Conservation (phyloP, 2,329 filamentous ascomycete species). For the Colletotrichum paranaense region DNA sequence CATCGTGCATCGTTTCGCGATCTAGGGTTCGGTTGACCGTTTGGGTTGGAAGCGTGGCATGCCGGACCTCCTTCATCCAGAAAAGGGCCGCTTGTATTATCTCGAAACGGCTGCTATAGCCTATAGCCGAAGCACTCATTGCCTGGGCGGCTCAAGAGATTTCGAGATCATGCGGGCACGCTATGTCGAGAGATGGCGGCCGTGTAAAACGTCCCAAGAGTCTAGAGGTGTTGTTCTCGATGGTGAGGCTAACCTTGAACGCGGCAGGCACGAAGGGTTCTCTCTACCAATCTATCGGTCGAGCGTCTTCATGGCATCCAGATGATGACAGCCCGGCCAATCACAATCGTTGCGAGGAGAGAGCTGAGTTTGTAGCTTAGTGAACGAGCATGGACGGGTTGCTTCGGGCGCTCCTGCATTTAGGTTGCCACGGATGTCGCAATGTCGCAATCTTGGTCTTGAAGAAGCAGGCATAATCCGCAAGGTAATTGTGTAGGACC, state of each 20-base stretch:
- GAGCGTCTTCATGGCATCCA: constrained; percentile 7
- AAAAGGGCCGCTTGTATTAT: background rate
- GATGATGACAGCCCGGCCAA: constrained; percentile 1
- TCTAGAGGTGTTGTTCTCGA: background rate
- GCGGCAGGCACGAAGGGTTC: background rate
- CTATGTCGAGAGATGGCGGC: background rate
- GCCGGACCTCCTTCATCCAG: background rate
- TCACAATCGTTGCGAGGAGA: background rate
- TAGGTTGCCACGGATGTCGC: constrained; percentile 4
- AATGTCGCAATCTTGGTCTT: background rate
- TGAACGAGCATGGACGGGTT: background rate
- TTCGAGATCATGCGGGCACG: background rate
- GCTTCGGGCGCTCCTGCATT: background rate
- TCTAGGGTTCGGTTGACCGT: constrained; percentile 30
- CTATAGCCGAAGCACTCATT: background rate
- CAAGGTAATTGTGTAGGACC: background rate
- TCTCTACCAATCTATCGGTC: background rate
- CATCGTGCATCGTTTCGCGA: constrained; percentile 16
- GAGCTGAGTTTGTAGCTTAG: background rate
- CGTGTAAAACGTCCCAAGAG: constrained; percentile 18
- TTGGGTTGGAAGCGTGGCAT: background rate
- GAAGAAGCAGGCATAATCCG: constrained; percentile 16
- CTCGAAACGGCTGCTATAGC: background rate
- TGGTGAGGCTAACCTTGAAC: background rate
- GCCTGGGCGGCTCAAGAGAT: background rate